These are phyloP conservation scores for Aspergillus jensenii DNA, from an alignment of 2,329 filamentous ascomycete genomes.

Conservation along the genomic window DNA sequence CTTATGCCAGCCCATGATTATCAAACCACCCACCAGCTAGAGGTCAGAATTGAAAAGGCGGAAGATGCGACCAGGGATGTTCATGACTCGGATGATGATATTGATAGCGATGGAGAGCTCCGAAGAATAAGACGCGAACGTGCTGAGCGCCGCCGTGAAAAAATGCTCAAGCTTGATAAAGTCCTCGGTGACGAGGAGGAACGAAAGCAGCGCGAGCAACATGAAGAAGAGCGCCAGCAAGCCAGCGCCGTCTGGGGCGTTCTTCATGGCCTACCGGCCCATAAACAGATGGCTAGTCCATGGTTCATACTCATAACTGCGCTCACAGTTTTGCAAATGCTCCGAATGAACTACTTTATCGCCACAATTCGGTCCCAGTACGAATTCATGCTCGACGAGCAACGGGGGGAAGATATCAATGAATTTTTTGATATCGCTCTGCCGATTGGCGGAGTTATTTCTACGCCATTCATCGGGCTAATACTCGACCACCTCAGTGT, in stretches of 20 bases:
- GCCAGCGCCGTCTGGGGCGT: constrained; percentile 81
- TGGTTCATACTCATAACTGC: constrained; percentile 88
- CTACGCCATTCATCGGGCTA: constrained; percentile 80
- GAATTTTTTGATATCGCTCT: constrained; percentile 81
- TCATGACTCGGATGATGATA: constrained; percentile 52
- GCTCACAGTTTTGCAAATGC: constrained; percentile 77
- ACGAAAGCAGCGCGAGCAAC: constrained; percentile 55
- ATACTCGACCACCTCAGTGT: constrained; percentile 78
- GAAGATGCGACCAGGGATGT: constrained; percentile 35
- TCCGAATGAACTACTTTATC: constrained; percentile 89
- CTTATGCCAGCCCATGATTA: constrained; percentile 72
- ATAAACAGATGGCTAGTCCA: constrained; percentile 70
- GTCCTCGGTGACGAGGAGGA: constrained; percentile 67
- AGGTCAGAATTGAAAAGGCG: constrained; percentile 62
- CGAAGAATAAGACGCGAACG: constrained; percentile 53
- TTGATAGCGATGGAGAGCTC: constrained; percentile 51
- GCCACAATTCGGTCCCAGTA: constrained; percentile 85
- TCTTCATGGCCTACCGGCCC: constrained; percentile 69
- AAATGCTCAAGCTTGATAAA: constrained; percentile 67
- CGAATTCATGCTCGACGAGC: constrained; percentile 67
- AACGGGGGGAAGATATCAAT: constrained; percentile 69
- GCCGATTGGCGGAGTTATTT: constrained; percentile 75
- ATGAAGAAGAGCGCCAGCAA: constrained; percentile 68
- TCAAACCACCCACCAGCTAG: constrained; percentile 75
- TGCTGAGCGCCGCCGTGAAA: constrained; percentile 59